Conservation (phyloP, 352 stramenopile species). For the Peronospora farinosa region DNA sequence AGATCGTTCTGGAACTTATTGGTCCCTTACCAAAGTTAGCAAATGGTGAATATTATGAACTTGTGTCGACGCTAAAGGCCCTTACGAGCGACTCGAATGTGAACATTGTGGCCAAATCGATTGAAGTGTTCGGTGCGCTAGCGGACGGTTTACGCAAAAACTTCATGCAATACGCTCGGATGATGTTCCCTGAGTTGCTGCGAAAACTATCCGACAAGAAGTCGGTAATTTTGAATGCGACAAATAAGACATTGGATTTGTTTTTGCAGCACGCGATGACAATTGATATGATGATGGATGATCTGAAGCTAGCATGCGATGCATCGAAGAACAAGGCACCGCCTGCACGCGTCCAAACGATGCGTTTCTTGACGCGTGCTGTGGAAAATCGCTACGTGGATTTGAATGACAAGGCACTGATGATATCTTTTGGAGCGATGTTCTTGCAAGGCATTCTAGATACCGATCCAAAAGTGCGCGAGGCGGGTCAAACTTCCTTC, state of each 20-base stretch:
- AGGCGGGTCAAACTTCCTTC: conserved; percentile 64
- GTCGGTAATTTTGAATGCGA: conserved; percentile 67
- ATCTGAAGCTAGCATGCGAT: conserved; percentile 66
- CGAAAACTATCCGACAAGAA: conserved; percentile 87
- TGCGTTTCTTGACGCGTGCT: conserved; percentile 60
- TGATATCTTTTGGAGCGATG: conserved; percentile 57
- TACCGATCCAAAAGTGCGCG: conserved; percentile 71
- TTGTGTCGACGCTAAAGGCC: conserved; percentile 77
- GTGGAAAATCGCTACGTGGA: conserved; percentile 69
- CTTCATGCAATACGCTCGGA: conserved; percentile 68
- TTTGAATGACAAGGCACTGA: conserved; percentile 47
- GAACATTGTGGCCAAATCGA: conserved; percentile 81
- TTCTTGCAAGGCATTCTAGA: conserved; percentile 69
- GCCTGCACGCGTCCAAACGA: conserved; percentile 64
- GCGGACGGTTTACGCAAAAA: conserved; percentile 75
- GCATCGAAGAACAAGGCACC: conserved; percentile 78
- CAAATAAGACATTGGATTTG: conserved; percentile 78
- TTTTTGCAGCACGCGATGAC: conserved; percentile 76
- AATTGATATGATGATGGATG: conserved; percentile 87
- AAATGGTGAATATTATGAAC: conserved; percentile 82
- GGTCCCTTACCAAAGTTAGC: conserved; percentile 79
- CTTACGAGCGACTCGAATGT: conserved; percentile 82
- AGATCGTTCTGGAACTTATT: conserved; percentile 81
- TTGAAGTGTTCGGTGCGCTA: conserved; percentile 76
- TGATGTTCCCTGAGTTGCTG: conserved; percentile 74